Evolutionary conservation across 768 basidiomycete species (phyloP), one percentile per base, ranked within the genome.

Genomic region (Astraeus odoratus): DNA sequence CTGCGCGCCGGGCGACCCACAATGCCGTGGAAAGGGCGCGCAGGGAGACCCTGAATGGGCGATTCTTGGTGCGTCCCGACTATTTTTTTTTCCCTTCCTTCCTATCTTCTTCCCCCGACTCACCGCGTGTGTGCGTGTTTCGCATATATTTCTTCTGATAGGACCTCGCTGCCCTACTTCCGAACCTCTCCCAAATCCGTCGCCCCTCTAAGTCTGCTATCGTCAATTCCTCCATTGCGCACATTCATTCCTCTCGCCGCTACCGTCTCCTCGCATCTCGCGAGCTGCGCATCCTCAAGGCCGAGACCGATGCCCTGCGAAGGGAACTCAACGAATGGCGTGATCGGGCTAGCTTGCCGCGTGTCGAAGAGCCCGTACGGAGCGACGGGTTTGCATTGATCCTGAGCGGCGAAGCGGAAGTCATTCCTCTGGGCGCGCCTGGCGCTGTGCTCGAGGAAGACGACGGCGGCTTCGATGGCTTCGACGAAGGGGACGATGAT

Each of bases 131-230:
- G 30, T 31, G 10, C 30, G 3, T 31, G 30, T 31, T n/a, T 3
- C 30, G 10, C 10, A 29, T 7, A 29, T 29, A 24, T 29, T 39
- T 39, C 49, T 25, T 39, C n/a, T 39, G 37, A n/a, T 57, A 91
- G 88, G 89, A 92, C 56, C 86, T 97, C 39, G 95, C 95, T 48
- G 80, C 83, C 6, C 77, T 96, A 30, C 81, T 98, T 16, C 91
- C 95, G 40, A 88, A 93, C 59, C 81, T 96, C 45, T 86, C 86
- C 9, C 79, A 88, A 58, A 86, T 92, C 64, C 84, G 93, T 51
- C 82, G 95, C 24, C 96, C 96, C 0, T 92, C 88, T 61, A 99
- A 99, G 68, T 89, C 89, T 4, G 86, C 88, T 49, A 97, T 98
- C 64, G 94, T 99, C 66, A 96, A 96, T 66, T 91, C 87, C 26